phyloP scores from a whole-genome alignment of 768 basidiomycete genomes.

The Suillus cothurnatus region DNA sequence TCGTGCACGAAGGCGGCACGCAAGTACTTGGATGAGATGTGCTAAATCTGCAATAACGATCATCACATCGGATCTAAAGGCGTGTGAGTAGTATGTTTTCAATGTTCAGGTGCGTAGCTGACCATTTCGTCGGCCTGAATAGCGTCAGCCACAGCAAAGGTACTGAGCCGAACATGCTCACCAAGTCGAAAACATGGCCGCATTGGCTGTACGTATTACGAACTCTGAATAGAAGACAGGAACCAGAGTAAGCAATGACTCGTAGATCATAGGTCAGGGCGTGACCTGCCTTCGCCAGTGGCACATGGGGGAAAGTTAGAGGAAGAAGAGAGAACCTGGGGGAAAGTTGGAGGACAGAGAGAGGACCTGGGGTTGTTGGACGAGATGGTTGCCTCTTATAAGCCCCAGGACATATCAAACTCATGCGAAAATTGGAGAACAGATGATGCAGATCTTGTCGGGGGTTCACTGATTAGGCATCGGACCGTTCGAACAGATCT shows the following conservation, averaged over 20 bases:
- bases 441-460: constrained; percentile 29
- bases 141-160: constrained; percentile 15
- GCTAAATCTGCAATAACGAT: constrained; percentile 73
- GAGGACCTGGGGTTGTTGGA: constrained; percentile 15
- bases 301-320: constrained; percentile 53
- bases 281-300: constrained; percentile 64
- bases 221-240: constrained; percentile 46
- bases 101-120: constrained; percentile 20
- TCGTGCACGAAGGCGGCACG: constrained; percentile 53
- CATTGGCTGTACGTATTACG: constrained; percentile 62
- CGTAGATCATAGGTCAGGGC: constrained; percentile 21
- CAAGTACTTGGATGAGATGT: constrained; percentile 61
- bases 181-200: constrained; percentile 54
- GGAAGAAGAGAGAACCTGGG: constrained; percentile 21
- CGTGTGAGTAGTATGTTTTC: constrained; percentile 19
- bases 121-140: constrained; percentile 65
- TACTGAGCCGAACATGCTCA: constrained; percentile 30
- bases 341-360: constrained; percentile 23
- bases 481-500: constrained; percentile 24
- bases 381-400: constrained; percentile 25
- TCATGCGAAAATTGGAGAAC: constrained; percentile 21
- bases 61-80: constrained; percentile 63
- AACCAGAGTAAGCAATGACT: constrained; percentile 14
- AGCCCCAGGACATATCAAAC: constrained; percentile 14
- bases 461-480: constrained; percentile 27